These are phyloP conservation scores for Fusarium domesticum DNA, from an alignment of 2,329 filamentous ascomycete genomes.

Conservation along the genomic window DNA sequence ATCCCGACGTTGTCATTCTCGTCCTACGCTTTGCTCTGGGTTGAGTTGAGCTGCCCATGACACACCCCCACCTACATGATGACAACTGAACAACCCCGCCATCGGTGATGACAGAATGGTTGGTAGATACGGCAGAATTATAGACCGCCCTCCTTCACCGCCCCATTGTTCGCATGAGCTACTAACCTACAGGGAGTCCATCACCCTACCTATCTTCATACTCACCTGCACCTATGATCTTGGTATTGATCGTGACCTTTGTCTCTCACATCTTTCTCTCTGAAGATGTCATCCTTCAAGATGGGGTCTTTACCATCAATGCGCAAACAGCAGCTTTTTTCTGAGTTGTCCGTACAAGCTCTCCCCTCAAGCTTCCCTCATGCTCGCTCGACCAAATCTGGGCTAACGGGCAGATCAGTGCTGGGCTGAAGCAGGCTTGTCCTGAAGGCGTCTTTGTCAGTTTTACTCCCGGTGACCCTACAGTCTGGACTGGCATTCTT, in stretches of 20 bases:
- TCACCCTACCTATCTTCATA: background rate
- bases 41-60: background rate
- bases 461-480: constrained; percentile 75
- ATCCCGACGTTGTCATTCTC: background rate
- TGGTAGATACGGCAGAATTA: background rate
- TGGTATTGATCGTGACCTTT: constrained; percentile 1
- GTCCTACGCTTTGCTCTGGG: too few relatives aligned
- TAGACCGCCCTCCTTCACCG: background rate
- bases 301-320: constrained; percentile 53
- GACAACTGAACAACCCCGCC: background rate
- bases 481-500: constrained; percentile 84
- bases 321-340: constrained; percentile 71
- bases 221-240: background rate
- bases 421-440: constrained; percentile 75
- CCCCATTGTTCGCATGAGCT: background rate
- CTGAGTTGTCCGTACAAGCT: constrained; percentile 68
- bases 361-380: constrained; percentile 2
- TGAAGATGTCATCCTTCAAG: constrained; percentile 43
- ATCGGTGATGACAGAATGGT: background rate
- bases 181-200: background rate
- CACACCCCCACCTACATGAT: background rate
- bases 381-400: constrained; percentile 1
- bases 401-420: constrained; percentile 48
- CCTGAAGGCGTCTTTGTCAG: constrained; percentile 85
- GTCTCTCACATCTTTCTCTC: background rate